phyloP scores from a whole-genome alignment of 768 basidiomycete genomes.

The Mycena indigotica region DNA sequence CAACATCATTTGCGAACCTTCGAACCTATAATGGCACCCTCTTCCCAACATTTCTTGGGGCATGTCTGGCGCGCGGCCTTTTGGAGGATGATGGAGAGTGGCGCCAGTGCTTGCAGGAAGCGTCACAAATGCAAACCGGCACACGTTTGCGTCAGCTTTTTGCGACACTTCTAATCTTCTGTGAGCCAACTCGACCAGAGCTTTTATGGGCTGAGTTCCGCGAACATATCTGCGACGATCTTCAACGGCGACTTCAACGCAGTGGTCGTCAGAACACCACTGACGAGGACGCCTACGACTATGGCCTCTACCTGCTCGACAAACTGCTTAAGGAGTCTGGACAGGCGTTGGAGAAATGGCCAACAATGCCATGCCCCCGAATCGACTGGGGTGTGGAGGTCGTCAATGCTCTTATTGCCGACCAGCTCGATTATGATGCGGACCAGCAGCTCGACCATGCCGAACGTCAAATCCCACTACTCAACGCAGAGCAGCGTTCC shows the following conservation, averaged over 20 bases:
- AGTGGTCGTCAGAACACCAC: conserved; percentile 6
- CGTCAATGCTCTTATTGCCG: conserved; percentile 2
- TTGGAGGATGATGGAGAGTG: conserved; percentile 47
- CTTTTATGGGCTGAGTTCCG: conserved; percentile 10
- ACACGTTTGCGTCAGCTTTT: conserved; percentile 34
- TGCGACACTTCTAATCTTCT: conserved; percentile 28
- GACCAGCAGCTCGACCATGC: background rate
- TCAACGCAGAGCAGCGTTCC: conserved; percentile 6
- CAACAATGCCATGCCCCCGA: background rate
- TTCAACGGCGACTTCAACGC: background rate
- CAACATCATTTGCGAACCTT: background rate
- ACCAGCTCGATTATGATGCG: conserved; percentile 3
- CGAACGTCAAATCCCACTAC: background rate
- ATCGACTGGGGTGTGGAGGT: background rate
- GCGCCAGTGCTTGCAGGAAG: conserved; percentile 40
- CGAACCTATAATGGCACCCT: conserved; percentile 4
- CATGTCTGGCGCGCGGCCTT: conserved; percentile 31
- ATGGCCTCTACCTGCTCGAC: conserved; percentile 9
- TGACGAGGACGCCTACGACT: conserved; percentile 6
- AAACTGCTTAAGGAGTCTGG: conserved; percentile 8
- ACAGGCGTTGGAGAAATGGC: background rate
- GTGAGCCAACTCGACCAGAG: background rate
- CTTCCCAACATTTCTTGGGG: conserved; percentile 12
- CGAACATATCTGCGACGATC: conserved; percentile 11
- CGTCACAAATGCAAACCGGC: conserved; percentile 37